phyloP scores from a whole-genome alignment of 1,284 basidiomycete genomes.

The Apiotrichum laibachii region DNA sequence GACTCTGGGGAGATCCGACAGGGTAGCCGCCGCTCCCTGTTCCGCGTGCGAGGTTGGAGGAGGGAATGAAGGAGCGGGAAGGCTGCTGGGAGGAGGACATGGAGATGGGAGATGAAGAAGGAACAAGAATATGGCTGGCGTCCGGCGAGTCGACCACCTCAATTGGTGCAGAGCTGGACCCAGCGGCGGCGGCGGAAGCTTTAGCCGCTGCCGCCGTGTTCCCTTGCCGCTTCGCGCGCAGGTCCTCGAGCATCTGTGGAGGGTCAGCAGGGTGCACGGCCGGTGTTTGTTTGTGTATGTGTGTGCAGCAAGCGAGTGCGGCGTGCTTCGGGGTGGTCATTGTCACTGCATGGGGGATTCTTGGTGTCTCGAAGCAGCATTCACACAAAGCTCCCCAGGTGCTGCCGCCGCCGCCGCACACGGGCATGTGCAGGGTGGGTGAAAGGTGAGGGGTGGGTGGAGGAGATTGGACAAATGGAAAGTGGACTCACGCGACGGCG shows the following conservation, averaged over 20 bases:
- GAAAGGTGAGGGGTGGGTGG: too few relatives aligned
- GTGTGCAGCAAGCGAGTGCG: too few relatives aligned
- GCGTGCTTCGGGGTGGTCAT: too few relatives aligned
- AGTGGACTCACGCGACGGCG: conserved; percentile 1
- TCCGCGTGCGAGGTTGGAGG: conserved; percentile 10
- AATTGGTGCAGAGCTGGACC: neutral
- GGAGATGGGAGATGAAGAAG: conserved; percentile 9
- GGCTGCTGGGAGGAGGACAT: neutral
- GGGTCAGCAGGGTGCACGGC: neutral
- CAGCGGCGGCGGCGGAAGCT: neutral
- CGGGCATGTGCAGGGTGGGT: too few relatives aligned
- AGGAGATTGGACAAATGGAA: too few relatives aligned
- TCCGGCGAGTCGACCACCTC: neutral
- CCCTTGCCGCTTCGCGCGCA: neutral
- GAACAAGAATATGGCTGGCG: conserved; percentile 9
- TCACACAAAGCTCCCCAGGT: too few relatives aligned
- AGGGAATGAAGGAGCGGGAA: conserved; percentile 7
- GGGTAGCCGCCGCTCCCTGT: neutral
- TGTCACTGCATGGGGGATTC: too few relatives aligned
- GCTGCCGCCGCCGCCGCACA: too few relatives aligned
- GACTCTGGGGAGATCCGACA: neutral
- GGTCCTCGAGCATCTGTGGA: neutral
- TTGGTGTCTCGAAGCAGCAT: too few relatives aligned
- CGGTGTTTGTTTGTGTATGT: too few relatives aligned
- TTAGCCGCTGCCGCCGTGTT: neutral